A percentile compares a stretch with the other conserved stretches of the same genome.
These are phyloP conservation scores for Cladosporium sphaerospermum DNA, from an alignment of 2,329 filamentous ascomycete genomes.

Conservation along the genomic window DNA sequence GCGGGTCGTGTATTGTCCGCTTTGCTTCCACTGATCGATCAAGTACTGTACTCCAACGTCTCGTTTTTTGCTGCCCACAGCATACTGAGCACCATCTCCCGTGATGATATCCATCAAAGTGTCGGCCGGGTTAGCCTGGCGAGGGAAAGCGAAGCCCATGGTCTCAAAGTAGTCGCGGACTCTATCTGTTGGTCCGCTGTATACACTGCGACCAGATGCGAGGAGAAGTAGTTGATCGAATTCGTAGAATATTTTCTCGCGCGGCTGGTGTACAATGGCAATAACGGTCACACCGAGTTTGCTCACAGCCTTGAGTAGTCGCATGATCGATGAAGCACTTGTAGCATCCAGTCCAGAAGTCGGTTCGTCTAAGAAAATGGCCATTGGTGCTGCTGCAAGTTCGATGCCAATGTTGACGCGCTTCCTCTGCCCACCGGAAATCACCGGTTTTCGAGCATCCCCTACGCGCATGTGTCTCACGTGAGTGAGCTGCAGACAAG, in stretches of 20 bases:
- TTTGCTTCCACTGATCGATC: conserved; percentile 43
- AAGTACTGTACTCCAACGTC: conserved; percentile 44
- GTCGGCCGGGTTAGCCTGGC: conserved; percentile 50
- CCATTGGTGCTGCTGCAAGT: conserved; percentile 51
- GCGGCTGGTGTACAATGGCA: conserved; percentile 55
- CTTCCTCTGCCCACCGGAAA: conserved; percentile 54
- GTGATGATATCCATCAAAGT: conserved; percentile 57
- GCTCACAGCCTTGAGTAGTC: conserved; percentile 48
- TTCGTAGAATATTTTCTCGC: conserved; percentile 52
- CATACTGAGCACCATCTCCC: conserved; percentile 50
- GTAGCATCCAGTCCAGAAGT: conserved; percentile 43
- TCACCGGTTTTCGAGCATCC: conserved; percentile 45
- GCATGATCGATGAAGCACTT: conserved; percentile 51
- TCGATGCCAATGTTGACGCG: conserved; percentile 55
- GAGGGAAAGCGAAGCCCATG: conserved; percentile 46
- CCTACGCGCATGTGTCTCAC: conserved; percentile 49
- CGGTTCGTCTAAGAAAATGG: conserved; percentile 30
- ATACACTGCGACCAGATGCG: conserved; percentile 50
- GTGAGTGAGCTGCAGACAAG: conserved; percentile 48
- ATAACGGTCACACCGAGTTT: conserved; percentile 52
- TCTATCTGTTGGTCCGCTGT: conserved; percentile 43
- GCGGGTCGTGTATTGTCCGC: conserved; percentile 17
- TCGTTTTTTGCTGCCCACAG: conserved; percentile 22
- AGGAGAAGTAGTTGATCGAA: conserved; percentile 53
- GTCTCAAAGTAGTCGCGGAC: conserved; percentile 47